Conservation (phyloP, 139 green algal species). For the Diplosphaera chodatii region DNA sequence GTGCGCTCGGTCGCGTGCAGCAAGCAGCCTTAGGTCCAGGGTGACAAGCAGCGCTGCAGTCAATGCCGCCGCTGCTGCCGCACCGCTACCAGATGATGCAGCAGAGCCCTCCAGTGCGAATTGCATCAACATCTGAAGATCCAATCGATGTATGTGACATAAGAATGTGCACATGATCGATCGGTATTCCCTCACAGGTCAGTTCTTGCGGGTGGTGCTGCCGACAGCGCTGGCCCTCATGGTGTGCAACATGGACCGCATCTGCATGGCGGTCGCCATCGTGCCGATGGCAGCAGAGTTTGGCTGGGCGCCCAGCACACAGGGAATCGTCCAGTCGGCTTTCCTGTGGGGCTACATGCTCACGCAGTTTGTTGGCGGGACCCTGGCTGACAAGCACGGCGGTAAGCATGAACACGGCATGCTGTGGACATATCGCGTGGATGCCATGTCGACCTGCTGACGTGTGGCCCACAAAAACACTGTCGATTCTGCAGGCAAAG, state of each 20-base stretch:
- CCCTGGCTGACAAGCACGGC: constrained; percentile 78
- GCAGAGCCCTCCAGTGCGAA: background rate
- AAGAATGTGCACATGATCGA: background rate
- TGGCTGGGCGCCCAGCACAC: constrained; percentile 69
- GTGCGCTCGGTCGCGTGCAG: too few relatives aligned
- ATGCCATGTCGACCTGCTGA: too few relatives aligned
- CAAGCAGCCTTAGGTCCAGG: too few relatives aligned
- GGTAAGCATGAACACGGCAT: too few relatives aligned
- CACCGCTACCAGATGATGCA: background rate
- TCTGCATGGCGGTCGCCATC: constrained; percentile 91
- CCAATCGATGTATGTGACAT: too few relatives aligned
- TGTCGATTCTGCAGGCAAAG: constrained; percentile 34
- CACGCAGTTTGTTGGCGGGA: constrained; percentile 80
- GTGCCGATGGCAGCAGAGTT: constrained; percentile 82
- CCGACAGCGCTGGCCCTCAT: constrained; percentile 65
- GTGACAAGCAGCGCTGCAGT: too few relatives aligned
- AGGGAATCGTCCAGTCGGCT: constrained; percentile 81
- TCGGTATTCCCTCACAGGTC: background rate
- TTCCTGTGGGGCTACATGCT: constrained; percentile 94
- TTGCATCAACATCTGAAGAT: too few relatives aligned
- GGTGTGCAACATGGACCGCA: constrained; percentile 97
- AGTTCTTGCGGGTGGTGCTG: constrained; percentile 39
- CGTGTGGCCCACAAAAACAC: background rate
- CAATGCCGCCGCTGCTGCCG: too few relatives aligned
- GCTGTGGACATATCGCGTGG: too few relatives aligned